phyloP scores from a whole-genome alignment of 768 basidiomycete species.

The Xerocomellus amylosporus region DNA sequence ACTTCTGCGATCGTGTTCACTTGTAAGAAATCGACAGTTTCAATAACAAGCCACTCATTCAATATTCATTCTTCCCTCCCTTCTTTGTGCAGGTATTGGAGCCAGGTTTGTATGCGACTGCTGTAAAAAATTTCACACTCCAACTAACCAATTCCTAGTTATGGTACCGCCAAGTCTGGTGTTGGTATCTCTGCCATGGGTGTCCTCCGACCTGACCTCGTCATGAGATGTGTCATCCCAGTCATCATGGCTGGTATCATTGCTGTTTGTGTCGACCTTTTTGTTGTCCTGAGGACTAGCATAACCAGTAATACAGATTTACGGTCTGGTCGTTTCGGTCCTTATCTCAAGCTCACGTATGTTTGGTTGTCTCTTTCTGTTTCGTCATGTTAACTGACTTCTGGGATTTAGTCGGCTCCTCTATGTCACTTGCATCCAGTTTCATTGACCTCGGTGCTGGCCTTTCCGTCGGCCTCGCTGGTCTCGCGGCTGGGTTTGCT shows the following conservation, averaged over 20 bases:
- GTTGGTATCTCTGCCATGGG: constrained; percentile 98
- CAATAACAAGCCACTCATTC: neutral
- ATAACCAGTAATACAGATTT: constrained; percentile 56
- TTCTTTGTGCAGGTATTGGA: constrained; percentile 61
- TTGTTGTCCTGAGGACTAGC: neutral
- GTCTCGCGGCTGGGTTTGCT: constrained; percentile 96
- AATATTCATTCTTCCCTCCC: neutral
- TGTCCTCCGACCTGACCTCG: constrained; percentile 90
- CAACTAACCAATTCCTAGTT: constrained; percentile 47
- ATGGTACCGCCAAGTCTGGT: constrained; percentile 99
- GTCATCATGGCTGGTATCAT: constrained; percentile 99
- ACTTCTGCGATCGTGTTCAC: constrained; percentile 97
- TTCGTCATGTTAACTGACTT: neutral
- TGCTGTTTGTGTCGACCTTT: constrained; percentile 61
- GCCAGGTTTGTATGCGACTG: constrained; percentile 57
- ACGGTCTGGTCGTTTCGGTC: constrained; percentile 98
- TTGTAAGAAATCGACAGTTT: constrained; percentile 52
- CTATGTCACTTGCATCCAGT: constrained; percentile 90
- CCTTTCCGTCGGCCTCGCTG: constrained; percentile 87
- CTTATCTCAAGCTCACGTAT: constrained; percentile 84
- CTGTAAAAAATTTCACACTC: neutral
- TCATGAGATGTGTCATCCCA: constrained; percentile 97
- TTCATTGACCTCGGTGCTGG: constrained; percentile 95
- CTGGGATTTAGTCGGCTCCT: constrained; percentile 50
- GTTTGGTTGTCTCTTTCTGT: constrained; percentile 32